Evolutionary conservation across 176 grass and related monocot genomes (phyloP), one percentile per base, ranked within the genome.

Genomic region (Avena eriantha): DNA sequence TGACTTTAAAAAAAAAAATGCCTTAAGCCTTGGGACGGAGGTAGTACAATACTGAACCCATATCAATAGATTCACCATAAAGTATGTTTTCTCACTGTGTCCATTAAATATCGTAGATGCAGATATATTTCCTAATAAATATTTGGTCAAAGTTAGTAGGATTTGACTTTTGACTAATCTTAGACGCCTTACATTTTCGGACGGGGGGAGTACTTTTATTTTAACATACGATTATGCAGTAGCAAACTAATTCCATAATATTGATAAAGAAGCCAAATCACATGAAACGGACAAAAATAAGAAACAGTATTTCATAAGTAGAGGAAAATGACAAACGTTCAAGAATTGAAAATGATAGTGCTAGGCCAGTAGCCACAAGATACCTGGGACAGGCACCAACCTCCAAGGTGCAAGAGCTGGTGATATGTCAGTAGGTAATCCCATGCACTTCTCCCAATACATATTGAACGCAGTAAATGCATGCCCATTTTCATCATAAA

Each of bases 361-460:
- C 11, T 51, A 77, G 21, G 9, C 33, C 17, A 81, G 10, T 72
- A 34, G 51, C 29, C 78, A 83, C 58, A 69, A 86, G 59, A 39
- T 92, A 95, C 95, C 95, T 95, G 91, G 74, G 16, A 51, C 48
- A 69, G 91, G 85, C 31, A 90, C 68, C 55, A 98, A 82, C 49
- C 60, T 93, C 86, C 68, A 92, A 29, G 95, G 95, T 63, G 89
- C 91, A 90, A 89, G 90, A 76, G 56, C 79, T 55, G 82, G 86
- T 66, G 87, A 86, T 68, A 79, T 60, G 18, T 94, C 81, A 77
- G 92, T 70, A 36, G 86, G 77, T 45, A 89, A 74, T 73, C 61
- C 41, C 80, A 92, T 88, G 84, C 95, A 98, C 72, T 93, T 95
- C 47, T 91, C 79, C 95, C 95, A 98, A 70, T 85, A 98, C 69